phyloP scores from a whole-genome alignment of 176 grass and related monocot species.

The Melocanna baccifera region DNA sequence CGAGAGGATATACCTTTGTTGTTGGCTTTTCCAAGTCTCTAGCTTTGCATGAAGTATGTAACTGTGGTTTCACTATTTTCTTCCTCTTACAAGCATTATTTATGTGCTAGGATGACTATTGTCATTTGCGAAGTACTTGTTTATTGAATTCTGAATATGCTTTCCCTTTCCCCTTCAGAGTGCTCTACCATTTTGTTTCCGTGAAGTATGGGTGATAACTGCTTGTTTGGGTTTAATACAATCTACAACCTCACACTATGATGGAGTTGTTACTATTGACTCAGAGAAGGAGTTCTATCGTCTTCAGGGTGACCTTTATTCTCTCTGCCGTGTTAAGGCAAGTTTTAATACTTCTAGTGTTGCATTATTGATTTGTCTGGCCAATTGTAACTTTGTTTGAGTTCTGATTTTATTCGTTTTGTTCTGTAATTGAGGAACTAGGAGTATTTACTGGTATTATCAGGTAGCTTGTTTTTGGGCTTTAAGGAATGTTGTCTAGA shows the following conservation, averaged over 20 bases:
- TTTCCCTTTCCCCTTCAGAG: slow-evolving; percentile 55
- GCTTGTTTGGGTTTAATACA: slow-evolving; percentile 84
- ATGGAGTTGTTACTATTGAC: slow-evolving; percentile 65
- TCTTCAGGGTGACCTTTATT: slow-evolving; percentile 94
- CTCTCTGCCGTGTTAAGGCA: slow-evolving; percentile 87
- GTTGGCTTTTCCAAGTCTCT: slow-evolving; percentile 93
- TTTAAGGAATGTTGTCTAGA: slow-evolving; percentile 5
- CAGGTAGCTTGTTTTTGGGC: neutral
- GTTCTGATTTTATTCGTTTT: slow-evolving; percentile 9
- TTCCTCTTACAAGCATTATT: slow-evolving; percentile 10
- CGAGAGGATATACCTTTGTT: slow-evolving; percentile 84
- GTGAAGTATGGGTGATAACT: slow-evolving; percentile 96
- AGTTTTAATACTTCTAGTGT: slow-evolving; percentile 27
- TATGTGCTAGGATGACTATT: slow-evolving; percentile 29
- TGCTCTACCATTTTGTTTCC: slow-evolving; percentile 88
- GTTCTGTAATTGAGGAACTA: neutral
- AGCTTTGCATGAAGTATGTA: slow-evolving; percentile 74
- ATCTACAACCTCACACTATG: slow-evolving; percentile 57
- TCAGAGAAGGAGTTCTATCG: slow-evolving; percentile 87
- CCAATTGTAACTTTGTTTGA: neutral
- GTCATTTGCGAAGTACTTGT: slow-evolving; percentile 10
- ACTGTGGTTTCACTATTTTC: slow-evolving; percentile 30
- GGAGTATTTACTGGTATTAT: neutral
- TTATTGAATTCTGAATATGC: slow-evolving; percentile 13
- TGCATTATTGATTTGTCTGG: neutral